Evolutionary conservation across 192 early-diverging fungal species (phyloP).

Genomic region (Umbelopsis isabellina): DNA sequence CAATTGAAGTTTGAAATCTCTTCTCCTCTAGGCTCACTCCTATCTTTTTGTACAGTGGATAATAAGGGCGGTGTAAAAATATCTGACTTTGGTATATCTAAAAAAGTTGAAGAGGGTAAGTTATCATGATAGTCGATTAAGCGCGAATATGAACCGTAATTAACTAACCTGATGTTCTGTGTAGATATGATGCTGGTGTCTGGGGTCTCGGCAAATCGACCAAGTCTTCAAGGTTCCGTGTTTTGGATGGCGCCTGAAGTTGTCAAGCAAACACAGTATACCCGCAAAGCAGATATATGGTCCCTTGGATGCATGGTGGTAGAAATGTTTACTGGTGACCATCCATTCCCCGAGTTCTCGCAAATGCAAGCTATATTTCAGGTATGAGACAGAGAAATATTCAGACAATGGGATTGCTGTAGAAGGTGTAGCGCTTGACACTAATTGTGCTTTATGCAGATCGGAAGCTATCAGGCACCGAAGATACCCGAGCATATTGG

Average conservation of each 20-base stretch:
- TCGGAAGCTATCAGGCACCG: constrained; percentile 83
- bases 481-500: constrained; percentile 77
- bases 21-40: too few species aligned
- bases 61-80: constrained; percentile 95
- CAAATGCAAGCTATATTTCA: constrained; percentile 85
- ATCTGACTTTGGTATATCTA: constrained; percentile 99
- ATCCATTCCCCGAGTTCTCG: constrained; percentile 85
- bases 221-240: constrained; percentile 92
- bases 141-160: not conserved
- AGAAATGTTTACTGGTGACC: constrained; percentile 98
- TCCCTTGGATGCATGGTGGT: constrained; percentile 92
- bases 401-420: too few species aligned
- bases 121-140: not conserved
- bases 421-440: not conserved
- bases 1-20: not conserved
- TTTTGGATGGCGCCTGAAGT: constrained; percentile 99
- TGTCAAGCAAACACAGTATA: constrained; percentile 90
- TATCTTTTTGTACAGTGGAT: constrained; percentile 62
- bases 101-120: constrained; percentile 83
- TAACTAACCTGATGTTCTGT: constrained; percentile 13
- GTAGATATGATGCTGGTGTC: constrained; percentile 49
- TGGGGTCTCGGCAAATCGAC: constrained; percentile 53
- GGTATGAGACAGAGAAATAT: constrained; percentile 46
- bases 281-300: constrained; percentile 93
- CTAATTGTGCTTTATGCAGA: constrained; percentile 43